Base-by-base conservation (phyloP, 768 basidiomycete species). In the Pisolithus sp. region DNA sequence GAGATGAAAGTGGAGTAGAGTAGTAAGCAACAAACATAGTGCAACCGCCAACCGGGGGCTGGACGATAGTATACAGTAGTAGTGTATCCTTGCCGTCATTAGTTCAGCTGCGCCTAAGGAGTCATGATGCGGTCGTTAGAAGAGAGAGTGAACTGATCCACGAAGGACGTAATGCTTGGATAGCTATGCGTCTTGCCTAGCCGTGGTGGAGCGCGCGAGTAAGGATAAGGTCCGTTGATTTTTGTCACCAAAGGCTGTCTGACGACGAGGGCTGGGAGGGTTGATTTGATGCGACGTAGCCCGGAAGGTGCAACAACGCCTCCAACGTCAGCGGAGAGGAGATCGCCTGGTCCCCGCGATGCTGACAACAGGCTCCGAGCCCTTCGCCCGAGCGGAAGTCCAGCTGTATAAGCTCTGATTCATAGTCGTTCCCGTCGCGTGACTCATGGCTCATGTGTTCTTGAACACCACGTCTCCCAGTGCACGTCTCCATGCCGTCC, bases 401-500 rank as follows among this genome's bases (percentile, higher is more conserved):
- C 83, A 85, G 61, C 81, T 82, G 5, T 79, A 72, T 13, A 74
- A n/a, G 71, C 49, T 74, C 73, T 39, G 72, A 70, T 7, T 71
- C 69, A 12, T 60, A 53, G 20, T 57, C 62, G 17, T 63, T 64
- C 9, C 51, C 56, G 50, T 57, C 54, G 28, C 41, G 55, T 10
- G 52, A 55, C 50, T 57, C 54, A 26, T 43, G 55, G 23, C 58
- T 45, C 58, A 76, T 62, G 53, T 71, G 59, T 53, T 70, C 70
- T 55, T 75, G 66, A 58, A 75, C 68, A 37, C 71, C 65, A 50
- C 69, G 68, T 64, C 72, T 67, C 53, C 70, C 71, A 24, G 66
- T 58, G 36, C 69, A 71, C 17, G 70, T 75, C 59, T 82, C 82
- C 4, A 80, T 73, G 17, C 89, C 89, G 62, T 90, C 89, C 26